A percentile compares a stretch with the other conserved stretches of the same genome.
Evolutionary conservation across 2,329 filamentous ascomycete genomes (phyloP).

Genomic region (Cladosporium sp.): DNA sequence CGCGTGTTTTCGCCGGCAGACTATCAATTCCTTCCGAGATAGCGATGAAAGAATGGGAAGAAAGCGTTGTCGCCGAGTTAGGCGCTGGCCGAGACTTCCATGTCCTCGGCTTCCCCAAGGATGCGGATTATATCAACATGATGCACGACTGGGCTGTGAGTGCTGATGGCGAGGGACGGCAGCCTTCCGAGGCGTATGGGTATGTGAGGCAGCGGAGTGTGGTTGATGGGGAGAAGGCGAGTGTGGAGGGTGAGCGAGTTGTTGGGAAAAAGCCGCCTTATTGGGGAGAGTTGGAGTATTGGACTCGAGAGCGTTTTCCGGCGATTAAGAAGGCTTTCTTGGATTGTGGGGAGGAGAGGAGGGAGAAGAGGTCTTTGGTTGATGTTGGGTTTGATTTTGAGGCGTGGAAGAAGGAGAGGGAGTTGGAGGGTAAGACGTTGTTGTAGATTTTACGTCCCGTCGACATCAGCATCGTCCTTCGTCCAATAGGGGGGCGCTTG

Average conservation of each 20-base stretch:
- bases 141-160: constrained; percentile 57
- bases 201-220: not conserved
- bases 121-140: constrained; percentile 66
- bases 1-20: constrained; percentile 70
- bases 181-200: not conserved
- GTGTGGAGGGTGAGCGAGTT: constrained; percentile 26
- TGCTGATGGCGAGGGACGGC: constrained; percentile 32
- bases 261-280: constrained; percentile 62
- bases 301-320: constrained; percentile 64
- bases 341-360: constrained; percentile 53
- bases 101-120: constrained; percentile 53
- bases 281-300: constrained; percentile 68
- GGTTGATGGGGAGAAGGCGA: not conserved
- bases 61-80: constrained; percentile 28
- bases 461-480: too few species aligned
- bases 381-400: constrained; percentile 58
- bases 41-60: constrained; percentile 69
- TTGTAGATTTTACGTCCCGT: too few species aligned
- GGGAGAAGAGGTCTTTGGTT: constrained; percentile 57
- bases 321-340: constrained; percentile 70
- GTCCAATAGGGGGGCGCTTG: too few species aligned
- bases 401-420: constrained; percentile 4
- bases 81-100: constrained; percentile 52
- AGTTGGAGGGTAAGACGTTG: not conserved
- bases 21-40: constrained; percentile 57